Percentiles rank a stretch among this genome's conserved stretches.
Evolutionary conservation across 2,329 filamentous ascomycete species (phyloP).

Genomic region (Trichophyton equinum): DNA sequence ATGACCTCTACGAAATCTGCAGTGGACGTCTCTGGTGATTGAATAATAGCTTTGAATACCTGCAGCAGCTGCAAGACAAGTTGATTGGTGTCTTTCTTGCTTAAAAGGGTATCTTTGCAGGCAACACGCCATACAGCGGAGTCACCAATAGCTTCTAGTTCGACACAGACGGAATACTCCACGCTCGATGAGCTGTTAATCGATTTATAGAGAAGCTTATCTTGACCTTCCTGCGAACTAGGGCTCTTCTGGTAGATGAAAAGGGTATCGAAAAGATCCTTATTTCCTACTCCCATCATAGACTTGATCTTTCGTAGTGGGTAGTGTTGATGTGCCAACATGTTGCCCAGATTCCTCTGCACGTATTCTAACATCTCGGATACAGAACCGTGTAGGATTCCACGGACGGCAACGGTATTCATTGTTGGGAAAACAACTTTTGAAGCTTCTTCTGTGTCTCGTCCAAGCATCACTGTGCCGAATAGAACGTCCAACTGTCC

Average conservation of each 20-base stretch:
- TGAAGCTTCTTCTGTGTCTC: slow-evolving; percentile 59
- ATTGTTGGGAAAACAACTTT: slow-evolving; percentile 73
- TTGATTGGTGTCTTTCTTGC: slow-evolving; percentile 32
- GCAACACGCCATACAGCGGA: slow-evolving; percentile 59
- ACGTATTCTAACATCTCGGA: slow-evolving; percentile 56
- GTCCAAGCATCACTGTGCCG: slow-evolving; percentile 70
- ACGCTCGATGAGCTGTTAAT: slow-evolving; percentile 53
- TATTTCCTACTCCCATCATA: slow-evolving; percentile 34
- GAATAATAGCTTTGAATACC: slow-evolving; percentile 46
- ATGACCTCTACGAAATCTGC: slow-evolving; percentile 41
- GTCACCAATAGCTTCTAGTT: slow-evolving; percentile 54
- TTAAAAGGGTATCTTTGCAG: slow-evolving; percentile 47
- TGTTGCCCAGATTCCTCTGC: slow-evolving; percentile 54
- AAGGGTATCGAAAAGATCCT: slow-evolving; percentile 48
- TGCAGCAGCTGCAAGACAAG: slow-evolving; percentile 50
- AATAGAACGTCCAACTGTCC: slow-evolving; percentile 63
- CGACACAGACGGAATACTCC: slow-evolving; percentile 71
- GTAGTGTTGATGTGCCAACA: slow-evolving; percentile 62
- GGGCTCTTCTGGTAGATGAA: slow-evolving; percentile 53
- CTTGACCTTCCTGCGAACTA: slow-evolving; percentile 18
- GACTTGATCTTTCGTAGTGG: slow-evolving; percentile 59
- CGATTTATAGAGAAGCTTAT: slow-evolving; percentile 45
- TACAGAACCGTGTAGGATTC: slow-evolving; percentile 56
- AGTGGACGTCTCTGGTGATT: slow-evolving; percentile 36
- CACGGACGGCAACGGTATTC: slow-evolving; percentile 72